These are phyloP conservation scores for Colletotrichum costaricense DNA, from an alignment of 2,329 filamentous ascomycete genomes.

Conservation along the genomic window DNA sequence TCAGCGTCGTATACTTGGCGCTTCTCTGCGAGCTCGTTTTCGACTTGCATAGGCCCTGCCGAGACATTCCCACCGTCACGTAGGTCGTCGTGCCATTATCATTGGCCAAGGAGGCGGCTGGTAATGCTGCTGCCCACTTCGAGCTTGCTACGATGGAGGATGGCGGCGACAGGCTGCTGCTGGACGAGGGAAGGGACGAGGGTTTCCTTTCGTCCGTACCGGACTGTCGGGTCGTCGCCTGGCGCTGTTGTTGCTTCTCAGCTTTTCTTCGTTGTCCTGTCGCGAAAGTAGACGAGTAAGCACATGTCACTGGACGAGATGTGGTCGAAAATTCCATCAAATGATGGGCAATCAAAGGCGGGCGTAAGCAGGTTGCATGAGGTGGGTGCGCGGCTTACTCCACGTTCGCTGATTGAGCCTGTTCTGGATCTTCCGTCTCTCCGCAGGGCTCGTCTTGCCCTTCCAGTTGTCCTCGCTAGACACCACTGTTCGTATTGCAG, in stretches of 20 bases:
- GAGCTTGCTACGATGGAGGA: background rate
- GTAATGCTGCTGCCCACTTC: background rate
- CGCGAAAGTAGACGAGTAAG: background rate
- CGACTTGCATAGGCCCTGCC: background rate
- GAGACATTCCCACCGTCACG: background rate
- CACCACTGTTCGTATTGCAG: background rate
- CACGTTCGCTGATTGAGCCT: constrained; percentile 32
- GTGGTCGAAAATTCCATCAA: background rate
- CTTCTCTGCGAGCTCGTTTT: background rate
- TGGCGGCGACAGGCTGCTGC: background rate
- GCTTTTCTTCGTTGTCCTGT: constrained; percentile 23
- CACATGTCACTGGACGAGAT: background rate
- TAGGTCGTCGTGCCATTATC: background rate
- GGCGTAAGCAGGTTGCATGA: constrained; percentile 27
- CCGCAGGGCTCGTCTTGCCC: constrained; percentile 42
- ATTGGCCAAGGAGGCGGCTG: background rate
- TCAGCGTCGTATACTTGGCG: constrained; percentile 5
- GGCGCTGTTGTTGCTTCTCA: constrained; percentile 10
- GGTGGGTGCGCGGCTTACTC: constrained; percentile 24
- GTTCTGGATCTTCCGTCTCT: constrained; percentile 36
- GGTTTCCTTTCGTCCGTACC: background rate
- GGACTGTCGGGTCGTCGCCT: background rate
- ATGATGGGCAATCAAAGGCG: background rate
- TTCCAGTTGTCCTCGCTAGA: constrained; percentile 45
- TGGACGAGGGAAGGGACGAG: background rate